A percentile compares a stretch with the other conserved stretches of the same genome.
phyloP scores from a whole-genome alignment of 768 basidiomycete species.

The Sarcodon sp. region DNA sequence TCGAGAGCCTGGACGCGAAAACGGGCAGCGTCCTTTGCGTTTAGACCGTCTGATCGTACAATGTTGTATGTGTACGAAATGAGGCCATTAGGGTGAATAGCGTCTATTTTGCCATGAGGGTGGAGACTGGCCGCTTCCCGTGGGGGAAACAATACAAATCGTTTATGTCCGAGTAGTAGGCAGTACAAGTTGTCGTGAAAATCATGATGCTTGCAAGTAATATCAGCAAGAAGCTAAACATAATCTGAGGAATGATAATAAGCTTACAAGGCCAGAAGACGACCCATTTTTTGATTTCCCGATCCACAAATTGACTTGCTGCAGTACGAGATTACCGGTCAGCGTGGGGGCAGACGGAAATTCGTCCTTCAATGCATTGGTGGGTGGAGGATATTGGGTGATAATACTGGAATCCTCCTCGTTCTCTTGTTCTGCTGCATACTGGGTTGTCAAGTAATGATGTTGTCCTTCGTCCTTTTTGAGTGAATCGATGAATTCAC shows the following conservation, averaged over 20 bases:
- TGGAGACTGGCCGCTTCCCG: conserved; percentile 11
- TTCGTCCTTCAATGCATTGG: conserved; percentile 14
- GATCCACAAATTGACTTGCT: conserved; percentile 19
- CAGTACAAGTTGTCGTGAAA: conserved; percentile 21
- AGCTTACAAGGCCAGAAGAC: conserved; percentile 16
- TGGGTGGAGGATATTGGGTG: conserved; percentile 15
- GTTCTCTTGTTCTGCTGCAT: conserved; percentile 11
- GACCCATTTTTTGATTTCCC: conserved; percentile 15
- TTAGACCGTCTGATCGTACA: conserved; percentile 16
- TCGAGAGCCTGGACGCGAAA: conserved; percentile 13
- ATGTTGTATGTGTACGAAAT: conserved; percentile 14
- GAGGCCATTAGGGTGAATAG: conserved; percentile 15
- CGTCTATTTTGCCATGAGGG: conserved; percentile 12
- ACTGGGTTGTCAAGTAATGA: conserved; percentile 18
- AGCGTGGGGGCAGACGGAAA: conserved; percentile 15
- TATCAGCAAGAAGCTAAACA: not conserved
- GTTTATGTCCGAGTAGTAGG: conserved; percentile 16
- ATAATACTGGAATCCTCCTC: conserved; percentile 2
- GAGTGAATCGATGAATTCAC: conserved; percentile 11
- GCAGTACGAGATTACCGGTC: conserved; percentile 16
- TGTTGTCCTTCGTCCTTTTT: conserved; percentile 8
- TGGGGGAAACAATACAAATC: conserved; percentile 19
- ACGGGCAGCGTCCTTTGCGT: conserved; percentile 9
- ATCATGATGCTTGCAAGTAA: conserved; percentile 14
- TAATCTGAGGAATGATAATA: not conserved